These are phyloP conservation scores for Penicillium paradoxum DNA, from an alignment of 495 filamentous ascomycete genomes.

Conservation along the genomic window DNA sequence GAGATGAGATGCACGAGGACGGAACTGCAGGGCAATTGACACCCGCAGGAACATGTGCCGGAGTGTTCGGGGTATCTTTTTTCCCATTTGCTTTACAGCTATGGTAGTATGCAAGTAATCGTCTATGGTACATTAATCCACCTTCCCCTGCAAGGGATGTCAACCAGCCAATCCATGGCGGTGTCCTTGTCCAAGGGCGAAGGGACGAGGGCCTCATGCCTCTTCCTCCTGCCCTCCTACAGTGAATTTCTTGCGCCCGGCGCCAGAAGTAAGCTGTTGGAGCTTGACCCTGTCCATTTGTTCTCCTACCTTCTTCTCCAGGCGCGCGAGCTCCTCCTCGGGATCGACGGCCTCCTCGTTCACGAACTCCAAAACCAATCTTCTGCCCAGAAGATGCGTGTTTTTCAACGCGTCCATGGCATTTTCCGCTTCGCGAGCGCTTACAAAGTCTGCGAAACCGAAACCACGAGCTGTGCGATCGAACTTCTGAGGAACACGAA, in stretches of 20 bases:
- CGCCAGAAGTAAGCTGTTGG: conserved; percentile 70
- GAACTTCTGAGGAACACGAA: conserved; percentile 93
- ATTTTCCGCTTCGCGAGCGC: conserved; percentile 85
- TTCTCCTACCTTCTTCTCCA: conserved; percentile 88
- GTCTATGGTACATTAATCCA: conserved; percentile 24
- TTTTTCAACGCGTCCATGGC: conserved; percentile 86
- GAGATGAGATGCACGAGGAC: conserved; percentile 25
- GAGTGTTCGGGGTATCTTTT: conserved; percentile 28
- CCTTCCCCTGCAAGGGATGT: conserved; percentile 36
- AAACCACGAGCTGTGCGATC: conserved; percentile 83
- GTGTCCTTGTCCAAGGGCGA: conserved; percentile 34
- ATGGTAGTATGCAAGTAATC: conserved; percentile 26
- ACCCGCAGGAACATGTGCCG: conserved; percentile 38
- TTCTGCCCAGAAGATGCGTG: conserved; percentile 87
- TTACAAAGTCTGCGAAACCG: conserved; percentile 95
- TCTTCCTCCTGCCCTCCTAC: conserved; percentile 69
- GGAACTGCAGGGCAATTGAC: conserved; percentile 32
- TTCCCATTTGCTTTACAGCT: conserved; percentile 5
- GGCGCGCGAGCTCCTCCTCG: conserved; percentile 91
- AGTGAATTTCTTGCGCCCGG: conserved; percentile 80
- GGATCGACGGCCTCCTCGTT: conserved; percentile 79
- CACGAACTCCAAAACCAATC: conserved; percentile 85
- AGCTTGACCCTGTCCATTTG: conserved; percentile 84
- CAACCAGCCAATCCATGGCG: conserved; percentile 18
- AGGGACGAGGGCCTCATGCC: conserved; percentile 37